Evolutionary conservation across 768 basidiomycete species (phyloP).

Genomic region (Gyrodon lividus): DNA sequence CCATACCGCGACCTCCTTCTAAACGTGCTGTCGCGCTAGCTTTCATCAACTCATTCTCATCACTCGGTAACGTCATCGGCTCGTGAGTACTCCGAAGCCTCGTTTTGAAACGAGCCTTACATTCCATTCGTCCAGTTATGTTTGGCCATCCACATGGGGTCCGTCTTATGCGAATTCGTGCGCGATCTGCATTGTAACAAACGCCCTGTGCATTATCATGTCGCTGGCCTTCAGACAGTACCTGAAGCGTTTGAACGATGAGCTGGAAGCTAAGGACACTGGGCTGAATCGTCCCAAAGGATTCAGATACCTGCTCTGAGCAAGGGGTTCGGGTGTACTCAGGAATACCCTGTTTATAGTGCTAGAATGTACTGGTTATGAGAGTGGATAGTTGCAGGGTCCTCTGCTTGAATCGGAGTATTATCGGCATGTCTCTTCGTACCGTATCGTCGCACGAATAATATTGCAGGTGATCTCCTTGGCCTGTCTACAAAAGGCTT

Average conservation of each 20-base stretch:
- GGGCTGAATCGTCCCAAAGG: conserved; percentile 35
- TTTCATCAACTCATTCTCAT: conserved; percentile 76
- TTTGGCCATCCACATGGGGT: conserved; percentile 70
- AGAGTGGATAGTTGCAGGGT: too few relatives aligned
- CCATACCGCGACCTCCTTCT: conserved; percentile 75
- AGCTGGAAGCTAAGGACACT: conserved; percentile 39
- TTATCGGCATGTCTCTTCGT: conserved; percentile 8
- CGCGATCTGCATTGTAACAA: conserved; percentile 66
- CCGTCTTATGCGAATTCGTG: conserved; percentile 70
- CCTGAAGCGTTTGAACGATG: conserved; percentile 40
- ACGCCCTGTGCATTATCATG: conserved; percentile 48
- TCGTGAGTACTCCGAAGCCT: conserved; percentile 49
- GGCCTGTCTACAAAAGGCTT: conserved; percentile 4
- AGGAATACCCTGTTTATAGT: not conserved
- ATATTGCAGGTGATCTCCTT: conserved; percentile 6
- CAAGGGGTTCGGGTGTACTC: not conserved
- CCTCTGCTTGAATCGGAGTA: conserved; percentile 4
- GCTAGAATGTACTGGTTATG: too few relatives aligned
- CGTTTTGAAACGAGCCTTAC: conserved; percentile 5
- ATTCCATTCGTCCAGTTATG: conserved; percentile 40
- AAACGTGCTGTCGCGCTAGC: conserved; percentile 89
- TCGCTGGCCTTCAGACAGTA: conserved; percentile 49
- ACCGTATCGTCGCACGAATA: too few relatives aligned
- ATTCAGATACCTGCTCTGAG: conserved; percentile 48
- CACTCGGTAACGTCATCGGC: conserved; percentile 82